These are phyloP conservation scores for Capronia americana DNA, from an alignment of 2,329 filamentous ascomycete species.

Conservation along the genomic window DNA sequence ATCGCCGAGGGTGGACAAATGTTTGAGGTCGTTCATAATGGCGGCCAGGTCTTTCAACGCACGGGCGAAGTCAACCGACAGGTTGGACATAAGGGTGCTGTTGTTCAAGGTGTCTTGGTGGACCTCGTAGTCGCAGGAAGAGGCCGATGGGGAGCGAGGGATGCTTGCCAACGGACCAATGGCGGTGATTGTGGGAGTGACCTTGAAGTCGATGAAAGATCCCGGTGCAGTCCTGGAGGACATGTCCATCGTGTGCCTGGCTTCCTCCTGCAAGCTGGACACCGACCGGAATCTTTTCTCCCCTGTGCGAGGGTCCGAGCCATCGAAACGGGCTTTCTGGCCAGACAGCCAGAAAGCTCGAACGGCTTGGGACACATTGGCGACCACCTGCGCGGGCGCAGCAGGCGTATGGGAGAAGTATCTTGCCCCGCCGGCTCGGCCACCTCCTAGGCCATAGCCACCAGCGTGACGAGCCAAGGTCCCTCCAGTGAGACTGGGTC, in stretches of 20 bases:
- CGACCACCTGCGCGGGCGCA: slow-evolving; percentile 84
- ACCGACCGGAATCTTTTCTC: slow-evolving; percentile 81
- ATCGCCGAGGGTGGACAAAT: slow-evolving; percentile 78
- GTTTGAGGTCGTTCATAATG: slow-evolving; percentile 80
- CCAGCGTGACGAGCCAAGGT: slow-evolving; percentile 83
- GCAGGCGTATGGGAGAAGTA: slow-evolving; percentile 91
- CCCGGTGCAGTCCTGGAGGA: slow-evolving; percentile 63
- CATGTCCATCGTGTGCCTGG: slow-evolving; percentile 68
- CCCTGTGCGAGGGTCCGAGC: slow-evolving; percentile 69
- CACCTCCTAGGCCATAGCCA: slow-evolving; percentile 79
- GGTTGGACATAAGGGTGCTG: slow-evolving; percentile 80
- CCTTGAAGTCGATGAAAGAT: slow-evolving; percentile 84
- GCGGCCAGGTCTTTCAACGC: slow-evolving; percentile 82
- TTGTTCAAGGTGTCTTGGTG: slow-evolving; percentile 73
- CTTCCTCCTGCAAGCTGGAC: slow-evolving; percentile 75
- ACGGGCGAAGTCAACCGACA: slow-evolving; percentile 86
- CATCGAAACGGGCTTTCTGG: slow-evolving; percentile 86
- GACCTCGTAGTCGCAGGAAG: slow-evolving; percentile 47
- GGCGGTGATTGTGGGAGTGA: slow-evolving; percentile 89
- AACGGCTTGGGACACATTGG: slow-evolving; percentile 93
- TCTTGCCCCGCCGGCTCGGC: slow-evolving; percentile 72
- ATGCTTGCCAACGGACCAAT: slow-evolving; percentile 69
- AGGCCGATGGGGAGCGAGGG: slow-evolving; percentile 38
- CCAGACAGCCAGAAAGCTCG: slow-evolving; percentile 92
- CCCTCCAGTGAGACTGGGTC: slow-evolving; percentile 90